Evolutionary conservation across 1,139 yeast genomes (phyloP).

Genomic region (Nakaseomyces sp.): DNA sequence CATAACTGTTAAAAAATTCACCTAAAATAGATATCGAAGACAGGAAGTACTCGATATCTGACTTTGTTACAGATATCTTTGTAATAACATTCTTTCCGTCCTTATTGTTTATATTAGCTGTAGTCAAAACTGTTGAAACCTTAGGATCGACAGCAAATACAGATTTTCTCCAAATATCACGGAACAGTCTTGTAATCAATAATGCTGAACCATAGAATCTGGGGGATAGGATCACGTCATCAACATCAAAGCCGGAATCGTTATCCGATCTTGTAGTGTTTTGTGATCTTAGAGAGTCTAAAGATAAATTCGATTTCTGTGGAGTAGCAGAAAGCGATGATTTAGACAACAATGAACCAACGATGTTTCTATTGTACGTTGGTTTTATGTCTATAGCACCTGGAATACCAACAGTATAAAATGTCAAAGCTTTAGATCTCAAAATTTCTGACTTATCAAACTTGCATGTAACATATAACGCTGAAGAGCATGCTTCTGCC

Average conservation of each 20-base stretch:
- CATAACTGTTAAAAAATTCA: constrained; percentile 47
- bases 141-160: constrained; percentile 47
- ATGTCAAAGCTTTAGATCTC: constrained; percentile 34
- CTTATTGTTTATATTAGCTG: constrained; percentile 10
- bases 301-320: constrained; percentile 11
- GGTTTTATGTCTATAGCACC: constrained; percentile 34
- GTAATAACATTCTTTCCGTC: constrained; percentile 20
- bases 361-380: constrained; percentile 28
- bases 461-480: constrained; percentile 74
- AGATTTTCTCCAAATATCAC: constrained; percentile 67
- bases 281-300: constrained; percentile 7
- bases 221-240: constrained; percentile 79
- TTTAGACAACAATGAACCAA: constrained; percentile 23
- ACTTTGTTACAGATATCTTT: constrained; percentile 37
- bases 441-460: constrained; percentile 50
- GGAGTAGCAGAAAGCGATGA: constrained; percentile 23
- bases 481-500: constrained; percentile 78
- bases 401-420: constrained; percentile 34
- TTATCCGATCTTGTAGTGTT: constrained; percentile 6
- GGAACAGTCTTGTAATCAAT: constrained; percentile 65
- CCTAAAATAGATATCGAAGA: constrained; percentile 53
- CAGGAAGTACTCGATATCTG: constrained; percentile 54
- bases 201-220: constrained; percentile 87
- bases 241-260: constrained; percentile 34
- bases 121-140: constrained; percentile 15